These are phyloP conservation scores for Wickerhamomyces subpelliculosus DNA, from an alignment of 805 yeast genomes.

Conservation along the genomic window DNA sequence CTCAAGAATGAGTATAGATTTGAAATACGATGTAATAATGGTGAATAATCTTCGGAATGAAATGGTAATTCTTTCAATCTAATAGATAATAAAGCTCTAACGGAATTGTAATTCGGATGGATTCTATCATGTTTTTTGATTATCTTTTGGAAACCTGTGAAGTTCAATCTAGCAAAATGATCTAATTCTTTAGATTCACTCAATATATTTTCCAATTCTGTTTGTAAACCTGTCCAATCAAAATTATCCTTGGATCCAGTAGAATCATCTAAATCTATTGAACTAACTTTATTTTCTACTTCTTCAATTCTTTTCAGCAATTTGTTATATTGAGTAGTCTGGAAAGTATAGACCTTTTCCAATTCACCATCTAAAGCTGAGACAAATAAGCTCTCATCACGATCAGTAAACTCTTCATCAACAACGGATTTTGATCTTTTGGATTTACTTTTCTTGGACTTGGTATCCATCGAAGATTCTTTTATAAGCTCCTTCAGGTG, in stretches of 20 bases:
- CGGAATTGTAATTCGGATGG: constrained; percentile 77
- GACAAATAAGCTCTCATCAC: constrained; percentile 67
- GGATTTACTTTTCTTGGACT: constrained; percentile 9
- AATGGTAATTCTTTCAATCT: constrained; percentile 83
- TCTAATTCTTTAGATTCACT: constrained; percentile 79
- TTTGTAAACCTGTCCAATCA: constrained; percentile 57
- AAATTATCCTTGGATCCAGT: constrained; percentile 29
- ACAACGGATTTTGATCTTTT: not conserved
- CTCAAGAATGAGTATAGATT: constrained; percentile 75
- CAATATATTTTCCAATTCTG: constrained; percentile 64
- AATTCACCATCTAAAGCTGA: constrained; percentile 58
- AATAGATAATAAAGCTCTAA: constrained; percentile 81
- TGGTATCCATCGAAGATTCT: constrained; percentile 45
- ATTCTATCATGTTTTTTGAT: constrained; percentile 94
- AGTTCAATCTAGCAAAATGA: constrained; percentile 84
- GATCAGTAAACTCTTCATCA: constrained; percentile 33
- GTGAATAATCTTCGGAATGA: constrained; percentile 92
- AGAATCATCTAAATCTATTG: constrained; percentile 20
- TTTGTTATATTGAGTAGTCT: constrained; percentile 57
- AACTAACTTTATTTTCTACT: constrained; percentile 54
- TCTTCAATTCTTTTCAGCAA: constrained; percentile 57
- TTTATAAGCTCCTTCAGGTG: constrained; percentile 58
- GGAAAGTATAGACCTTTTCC: constrained; percentile 74
- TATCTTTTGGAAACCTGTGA: constrained; percentile 90
- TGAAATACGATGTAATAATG: constrained; percentile 77